A percentile compares a stretch with the other conserved stretches of the same genome.
These are phyloP conservation scores for Claviceps monticola DNA, from an alignment of 2,329 filamentous ascomycete species.

Conservation along the genomic window DNA sequence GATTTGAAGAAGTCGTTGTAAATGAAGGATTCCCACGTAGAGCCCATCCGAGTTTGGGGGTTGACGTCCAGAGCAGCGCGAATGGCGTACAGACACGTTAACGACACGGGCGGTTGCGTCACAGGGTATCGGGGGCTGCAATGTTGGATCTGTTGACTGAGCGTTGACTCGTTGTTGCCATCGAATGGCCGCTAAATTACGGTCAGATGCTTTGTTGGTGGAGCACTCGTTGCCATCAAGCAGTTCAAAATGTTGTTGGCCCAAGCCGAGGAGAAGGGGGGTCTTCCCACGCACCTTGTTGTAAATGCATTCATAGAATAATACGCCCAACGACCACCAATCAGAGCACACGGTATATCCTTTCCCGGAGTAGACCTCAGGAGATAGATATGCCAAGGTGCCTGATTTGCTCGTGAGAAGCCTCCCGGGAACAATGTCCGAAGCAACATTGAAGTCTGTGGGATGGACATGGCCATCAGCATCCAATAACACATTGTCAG, in stretches of 20 bases:
- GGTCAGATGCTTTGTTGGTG: no score
- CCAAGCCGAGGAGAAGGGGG: no score
- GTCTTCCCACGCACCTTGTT: constrained; percentile 56
- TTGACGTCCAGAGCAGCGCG: constrained; percentile 71
- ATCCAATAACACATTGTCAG: constrained; percentile 80
- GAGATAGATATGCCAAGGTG: constrained; percentile 86
- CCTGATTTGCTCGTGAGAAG: constrained; percentile 89
- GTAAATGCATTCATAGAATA: constrained; percentile 99
- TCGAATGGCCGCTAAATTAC: constrained; percentile 72
- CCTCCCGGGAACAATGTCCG: constrained; percentile 74
- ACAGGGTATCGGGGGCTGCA: constrained; percentile 80
- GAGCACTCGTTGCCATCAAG: no score
- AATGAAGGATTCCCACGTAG: constrained; percentile 72
- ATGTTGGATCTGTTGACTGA: constrained; percentile 69
- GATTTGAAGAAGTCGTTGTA: constrained; percentile 79
- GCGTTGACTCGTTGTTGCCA: constrained; percentile 66
- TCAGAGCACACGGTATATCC: constrained; percentile 87
- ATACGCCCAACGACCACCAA: constrained; percentile 95
- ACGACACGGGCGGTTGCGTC: constrained; percentile 78
- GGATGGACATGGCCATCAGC: constrained; percentile 89
- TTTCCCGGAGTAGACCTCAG: constrained; percentile 82
- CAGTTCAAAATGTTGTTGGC: no score
- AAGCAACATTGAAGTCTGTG: constrained; percentile 97
- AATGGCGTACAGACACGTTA: constrained; percentile 81
- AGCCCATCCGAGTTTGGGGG: constrained; percentile 68